phyloP scores from a whole-genome alignment of 1,139 yeast species.

The Maudiozyma humilis region DNA sequence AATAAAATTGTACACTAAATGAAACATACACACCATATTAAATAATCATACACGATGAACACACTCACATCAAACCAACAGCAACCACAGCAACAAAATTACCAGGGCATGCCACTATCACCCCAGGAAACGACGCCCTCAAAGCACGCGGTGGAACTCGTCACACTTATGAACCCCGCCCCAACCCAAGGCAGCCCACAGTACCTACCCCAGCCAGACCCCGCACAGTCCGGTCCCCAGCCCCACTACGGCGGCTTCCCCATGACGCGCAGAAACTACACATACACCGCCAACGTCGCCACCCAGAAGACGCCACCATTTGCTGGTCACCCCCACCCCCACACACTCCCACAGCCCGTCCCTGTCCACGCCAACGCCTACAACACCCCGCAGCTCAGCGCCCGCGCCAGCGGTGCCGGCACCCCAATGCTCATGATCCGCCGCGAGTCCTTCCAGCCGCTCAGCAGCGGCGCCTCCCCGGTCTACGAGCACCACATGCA shows the following conservation, averaged over 20 bases:
- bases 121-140: background rate
- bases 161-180: background rate
- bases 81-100: too few relatives aligned
- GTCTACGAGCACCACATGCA: background rate
- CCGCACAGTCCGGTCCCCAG: background rate
- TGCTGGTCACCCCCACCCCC: too few relatives aligned
- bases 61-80: background rate
- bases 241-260: background rate
- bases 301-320: background rate
- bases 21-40: background rate
- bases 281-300: constrained; percentile 7
- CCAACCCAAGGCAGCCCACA: too few relatives aligned
- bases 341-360: background rate
- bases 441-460: background rate
- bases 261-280: constrained; percentile 5
- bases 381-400: background rate
- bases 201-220: too few relatives aligned
- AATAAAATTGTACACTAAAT: too few relatives aligned
- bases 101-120: background rate
- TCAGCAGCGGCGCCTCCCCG: constrained; percentile 4
- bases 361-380: too few relatives aligned
- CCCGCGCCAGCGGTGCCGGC: background rate
- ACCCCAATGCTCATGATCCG: background rate
- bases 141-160: background rate
- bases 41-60: background rate